These are phyloP conservation scores for Clitoria ternatea DNA, from an alignment of 306 rosid genomes.

Conservation along the genomic window DNA sequence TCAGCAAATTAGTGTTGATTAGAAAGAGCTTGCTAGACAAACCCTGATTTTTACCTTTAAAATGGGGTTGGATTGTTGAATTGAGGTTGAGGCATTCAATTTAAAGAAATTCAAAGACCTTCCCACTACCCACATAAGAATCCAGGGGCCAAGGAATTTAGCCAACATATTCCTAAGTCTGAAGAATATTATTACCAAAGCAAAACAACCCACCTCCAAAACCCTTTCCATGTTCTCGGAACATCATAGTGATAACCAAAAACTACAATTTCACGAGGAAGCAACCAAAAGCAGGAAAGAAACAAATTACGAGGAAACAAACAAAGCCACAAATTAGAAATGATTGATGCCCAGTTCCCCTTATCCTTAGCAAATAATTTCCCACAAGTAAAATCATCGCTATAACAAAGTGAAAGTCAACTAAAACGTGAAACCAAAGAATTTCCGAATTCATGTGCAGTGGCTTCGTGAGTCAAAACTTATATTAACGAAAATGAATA, in stretches of 20 bases:
- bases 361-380: not conserved
- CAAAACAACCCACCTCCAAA: conserved; percentile 14
- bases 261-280: not conserved
- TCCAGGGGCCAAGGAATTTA: not conserved
- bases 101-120: not conserved
- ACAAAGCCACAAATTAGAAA: not conserved
- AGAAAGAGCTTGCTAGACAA: not conserved
- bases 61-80: not conserved
- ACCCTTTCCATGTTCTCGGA: conserved; percentile 6
- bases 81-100: conserved; percentile 3
- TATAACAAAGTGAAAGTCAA: conserved; percentile 9
- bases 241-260: not conserved
- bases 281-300: not conserved
- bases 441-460: conserved; percentile 14
- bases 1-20: not conserved
- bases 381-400: not conserved
- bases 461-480: not conserved
- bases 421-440: not conserved
- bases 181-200: not conserved
- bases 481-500: not conserved
- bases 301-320: not conserved
- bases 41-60: not conserved
- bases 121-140: not conserved
- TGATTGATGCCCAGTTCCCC: not conserved
- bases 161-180: not conserved